Evolutionary conservation across 2,329 filamentous ascomycete species (phyloP).

Genomic region (Sporothrix euskadiensis): DNA sequence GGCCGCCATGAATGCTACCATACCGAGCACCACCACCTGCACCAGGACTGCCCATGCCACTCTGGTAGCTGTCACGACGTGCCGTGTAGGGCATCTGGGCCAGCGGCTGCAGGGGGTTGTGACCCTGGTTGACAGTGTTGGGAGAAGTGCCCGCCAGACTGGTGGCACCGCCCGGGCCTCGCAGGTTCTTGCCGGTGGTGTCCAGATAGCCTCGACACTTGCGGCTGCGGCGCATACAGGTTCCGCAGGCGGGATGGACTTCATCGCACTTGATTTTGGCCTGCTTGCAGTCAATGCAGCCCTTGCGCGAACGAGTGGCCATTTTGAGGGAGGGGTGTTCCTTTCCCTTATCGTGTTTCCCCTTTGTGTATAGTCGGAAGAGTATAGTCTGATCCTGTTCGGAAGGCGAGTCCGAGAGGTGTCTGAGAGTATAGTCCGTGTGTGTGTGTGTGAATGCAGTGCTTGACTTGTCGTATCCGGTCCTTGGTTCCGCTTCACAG

Average conservation of each 20-base stretch:
- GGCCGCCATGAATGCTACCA: neutral
- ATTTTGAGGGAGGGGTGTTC: slow-evolving; percentile 16
- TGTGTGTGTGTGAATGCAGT: neutral
- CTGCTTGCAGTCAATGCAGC: slow-evolving; percentile 33
- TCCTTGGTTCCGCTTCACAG: neutral
- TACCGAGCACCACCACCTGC: neutral
- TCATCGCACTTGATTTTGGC: slow-evolving; percentile 33
- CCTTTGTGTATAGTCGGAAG: neutral
- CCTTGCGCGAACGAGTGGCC: slow-evolving; percentile 32
- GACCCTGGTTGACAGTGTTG: neutral
- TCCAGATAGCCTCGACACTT: slow-evolving; percentile 30
- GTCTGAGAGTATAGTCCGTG: neutral
- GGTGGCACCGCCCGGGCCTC: slow-evolving; percentile 1
- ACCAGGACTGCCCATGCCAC: neutral
- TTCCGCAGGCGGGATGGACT: slow-evolving; percentile 31
- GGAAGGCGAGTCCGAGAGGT: neutral
- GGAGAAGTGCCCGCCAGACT: neutral
- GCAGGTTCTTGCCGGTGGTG: slow-evolving; percentile 1
- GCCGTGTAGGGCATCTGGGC: slow-evolving; percentile 4
- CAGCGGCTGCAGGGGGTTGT: slow-evolving; percentile 3
- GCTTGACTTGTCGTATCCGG: neutral
- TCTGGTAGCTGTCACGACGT: slow-evolving; percentile 9
- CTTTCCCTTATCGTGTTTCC: neutral
- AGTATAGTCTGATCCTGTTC: neutral
- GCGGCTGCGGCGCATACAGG: slow-evolving; percentile 30